Conservation (phyloP, 164 flowering plant genomes). For the Santalum album region DNA sequence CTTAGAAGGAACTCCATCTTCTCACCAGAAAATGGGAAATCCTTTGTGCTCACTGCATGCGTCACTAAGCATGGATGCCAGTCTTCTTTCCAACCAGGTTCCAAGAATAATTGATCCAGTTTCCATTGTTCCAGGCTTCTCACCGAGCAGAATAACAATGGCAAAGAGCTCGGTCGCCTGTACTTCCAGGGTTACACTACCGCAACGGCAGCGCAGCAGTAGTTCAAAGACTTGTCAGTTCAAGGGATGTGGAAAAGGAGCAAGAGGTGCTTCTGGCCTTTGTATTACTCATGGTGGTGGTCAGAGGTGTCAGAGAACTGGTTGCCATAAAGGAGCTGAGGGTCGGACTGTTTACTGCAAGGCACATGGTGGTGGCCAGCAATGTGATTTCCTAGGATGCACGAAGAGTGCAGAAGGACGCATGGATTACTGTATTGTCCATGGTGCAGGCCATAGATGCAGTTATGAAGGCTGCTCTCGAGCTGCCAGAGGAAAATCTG, state of each 20-base stretch:
- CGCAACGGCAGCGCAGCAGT: constrained; percentile 26
- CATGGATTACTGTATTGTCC: constrained; percentile 85
- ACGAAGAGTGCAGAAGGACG: constrained; percentile 98
- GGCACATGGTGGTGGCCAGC: constrained; percentile 96
- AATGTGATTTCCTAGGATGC: constrained; percentile 83
- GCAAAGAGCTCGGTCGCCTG: constrained; percentile 73
- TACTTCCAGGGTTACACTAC: constrained; percentile 59
- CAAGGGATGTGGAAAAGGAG: constrained; percentile 85
- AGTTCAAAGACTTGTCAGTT: constrained; percentile 70
- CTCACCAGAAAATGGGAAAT: constrained; percentile 19
- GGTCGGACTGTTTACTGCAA: constrained; percentile 92
- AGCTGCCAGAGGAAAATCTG: constrained; percentile 91
- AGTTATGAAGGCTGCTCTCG: constrained; percentile 67
- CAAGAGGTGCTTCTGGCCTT: constrained; percentile 95
- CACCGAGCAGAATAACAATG: constrained; percentile 38
- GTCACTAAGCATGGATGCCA: constrained; percentile 11
- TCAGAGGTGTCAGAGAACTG: constrained; percentile 70
- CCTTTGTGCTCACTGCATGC: constrained; percentile 18
- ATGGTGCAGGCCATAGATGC: constrained; percentile 94
- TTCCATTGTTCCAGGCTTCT: constrained; percentile 27
- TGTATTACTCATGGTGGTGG: constrained; percentile 98
- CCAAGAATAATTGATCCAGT: constrained; percentile 15
- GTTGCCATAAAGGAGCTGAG: constrained; percentile 91
- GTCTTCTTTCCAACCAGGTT: constrained; percentile 20
- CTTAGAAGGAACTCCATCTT: constrained; percentile 29